Percentiles rank a stretch among this genome's conserved stretches.
Evolutionary conservation across 768 basidiomycete species (phyloP).

Genomic region (Cantharellus anzutake): DNA sequence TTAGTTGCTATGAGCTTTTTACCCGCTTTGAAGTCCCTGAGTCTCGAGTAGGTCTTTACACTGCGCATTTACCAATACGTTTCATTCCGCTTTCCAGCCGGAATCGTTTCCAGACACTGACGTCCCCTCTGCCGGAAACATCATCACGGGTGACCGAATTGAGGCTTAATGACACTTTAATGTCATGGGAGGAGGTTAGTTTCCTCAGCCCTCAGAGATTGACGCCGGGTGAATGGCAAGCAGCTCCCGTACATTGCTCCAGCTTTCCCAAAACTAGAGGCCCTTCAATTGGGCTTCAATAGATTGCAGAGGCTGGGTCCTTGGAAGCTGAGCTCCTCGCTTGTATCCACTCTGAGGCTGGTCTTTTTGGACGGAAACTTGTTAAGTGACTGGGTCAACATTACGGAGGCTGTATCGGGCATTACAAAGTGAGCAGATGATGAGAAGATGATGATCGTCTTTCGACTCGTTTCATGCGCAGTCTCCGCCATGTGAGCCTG

Average conservation of each 20-base stretch:
- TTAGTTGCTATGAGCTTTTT: slow-evolving; percentile 44
- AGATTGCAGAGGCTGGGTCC: slow-evolving; percentile 21
- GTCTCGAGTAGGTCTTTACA: slow-evolving; percentile 48
- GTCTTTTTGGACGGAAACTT: slow-evolving; percentile 11
- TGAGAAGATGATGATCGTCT: neutral
- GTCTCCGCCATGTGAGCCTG: slow-evolving; percentile 15
- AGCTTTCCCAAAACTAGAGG: slow-evolving; percentile 9
- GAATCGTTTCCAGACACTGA: slow-evolving; percentile 37
- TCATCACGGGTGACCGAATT: slow-evolving; percentile 36
- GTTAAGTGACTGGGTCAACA: slow-evolving; percentile 4
- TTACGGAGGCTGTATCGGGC: slow-evolving; percentile 2
- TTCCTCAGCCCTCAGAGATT: slow-evolving; percentile 16
- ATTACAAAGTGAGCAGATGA: slow-evolving; percentile 7
- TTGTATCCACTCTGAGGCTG: neutral
- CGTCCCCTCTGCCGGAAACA: slow-evolving; percentile 12
- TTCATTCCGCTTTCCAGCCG: slow-evolving; percentile 26
- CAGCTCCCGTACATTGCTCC: slow-evolving; percentile 2
- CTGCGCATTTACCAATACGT: slow-evolving; percentile 6
- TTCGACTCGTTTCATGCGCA: neutral
- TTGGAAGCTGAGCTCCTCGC: neutral
- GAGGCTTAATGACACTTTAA: slow-evolving; percentile 54
- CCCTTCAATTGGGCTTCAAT: slow-evolving; percentile 58
- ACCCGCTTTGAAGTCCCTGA: slow-evolving; percentile 38
- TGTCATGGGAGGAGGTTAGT: slow-evolving; percentile 49
- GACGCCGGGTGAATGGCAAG: slow-evolving; percentile 5